Percentiles rank a stretch among this genome's conserved stretches.
Evolutionary conservation across 1,139 yeast species (phyloP).

Genomic region (Yamadazyma friedrichii): DNA sequence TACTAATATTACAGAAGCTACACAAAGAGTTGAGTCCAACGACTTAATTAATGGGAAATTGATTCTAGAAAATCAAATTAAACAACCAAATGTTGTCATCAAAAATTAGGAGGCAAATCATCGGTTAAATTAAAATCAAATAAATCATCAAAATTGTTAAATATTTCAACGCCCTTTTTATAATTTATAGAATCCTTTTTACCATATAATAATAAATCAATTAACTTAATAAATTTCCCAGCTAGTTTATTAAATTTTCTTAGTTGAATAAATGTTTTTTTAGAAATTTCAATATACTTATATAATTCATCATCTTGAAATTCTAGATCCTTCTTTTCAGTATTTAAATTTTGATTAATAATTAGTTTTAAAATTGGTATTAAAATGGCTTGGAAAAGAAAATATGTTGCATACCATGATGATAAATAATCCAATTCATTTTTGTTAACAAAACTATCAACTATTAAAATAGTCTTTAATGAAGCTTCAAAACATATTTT

Average conservation of each 20-base stretch:
- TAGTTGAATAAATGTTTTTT: slow-evolving; percentile 36
- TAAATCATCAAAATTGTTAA: slow-evolving; percentile 17
- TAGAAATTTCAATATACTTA: slow-evolving; percentile 39
- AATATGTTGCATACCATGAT: slow-evolving; percentile 65
- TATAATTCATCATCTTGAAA: slow-evolving; percentile 16
- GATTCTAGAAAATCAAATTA: slow-evolving; percentile 41
- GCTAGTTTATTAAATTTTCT: slow-evolving; percentile 49
- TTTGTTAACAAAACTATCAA: slow-evolving; percentile 44
- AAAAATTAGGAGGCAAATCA: slow-evolving; percentile 1
- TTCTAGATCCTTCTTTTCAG: slow-evolving; percentile 1
- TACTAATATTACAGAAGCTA: slow-evolving; percentile 52
- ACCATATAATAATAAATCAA: slow-evolving; percentile 29
- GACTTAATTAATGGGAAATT: slow-evolving; percentile 67
- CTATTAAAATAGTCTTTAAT: slow-evolving; percentile 49
- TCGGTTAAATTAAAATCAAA: slow-evolving; percentile 6
- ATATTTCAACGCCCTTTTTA: slow-evolving; percentile 13
- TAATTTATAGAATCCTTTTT: slow-evolving; percentile 10
- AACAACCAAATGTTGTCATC: slow-evolving; percentile 6
- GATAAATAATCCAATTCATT: slow-evolving; percentile 31
- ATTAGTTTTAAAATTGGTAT: slow-evolving; percentile 55
- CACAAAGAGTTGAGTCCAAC: slow-evolving; percentile 58
- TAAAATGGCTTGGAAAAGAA: slow-evolving; percentile 58
- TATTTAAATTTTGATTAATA: slow-evolving; percentile 42
- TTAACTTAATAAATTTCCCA: slow-evolving; percentile 46
- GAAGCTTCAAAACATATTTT: slow-evolving; percentile 53